Conservation (phyloP, 371 early-diverging fungal species). For the Coemansia sp. region DNA sequence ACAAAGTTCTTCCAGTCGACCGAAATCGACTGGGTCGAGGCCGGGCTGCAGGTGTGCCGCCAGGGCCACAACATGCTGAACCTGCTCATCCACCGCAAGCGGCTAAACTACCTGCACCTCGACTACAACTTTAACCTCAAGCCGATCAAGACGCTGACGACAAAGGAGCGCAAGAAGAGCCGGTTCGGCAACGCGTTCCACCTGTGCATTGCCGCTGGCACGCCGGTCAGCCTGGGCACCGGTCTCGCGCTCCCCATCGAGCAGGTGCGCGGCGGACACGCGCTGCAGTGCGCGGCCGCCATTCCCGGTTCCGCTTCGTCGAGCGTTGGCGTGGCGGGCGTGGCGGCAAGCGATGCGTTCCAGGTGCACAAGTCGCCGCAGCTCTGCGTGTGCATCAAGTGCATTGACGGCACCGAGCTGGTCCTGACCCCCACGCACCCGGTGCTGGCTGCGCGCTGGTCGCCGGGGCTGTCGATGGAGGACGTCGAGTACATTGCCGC, state of each 20-base stretch:
- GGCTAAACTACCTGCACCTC: constrained; percentile 94
- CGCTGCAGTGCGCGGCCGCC: constrained; percentile 26
- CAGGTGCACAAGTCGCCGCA: constrained; percentile 40
- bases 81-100: constrained; percentile 96
- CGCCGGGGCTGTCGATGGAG: constrained; percentile 11
- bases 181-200: constrained; percentile 98
- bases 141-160: constrained; percentile 96
- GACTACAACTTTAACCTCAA: constrained; percentile 99
- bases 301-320: no score
- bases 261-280: constrained; percentile 14
- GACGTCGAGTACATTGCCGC: constrained; percentile 38
- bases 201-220: constrained; percentile 61
- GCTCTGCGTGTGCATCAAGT: constrained; percentile 30
- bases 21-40: constrained; percentile 99
- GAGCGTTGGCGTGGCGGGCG: constrained; percentile 14
- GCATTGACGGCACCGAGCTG: constrained; percentile 35
- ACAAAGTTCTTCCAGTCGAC: constrained; percentile 99
- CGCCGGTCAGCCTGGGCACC: constrained; percentile 39
- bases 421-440: constrained; percentile 47
- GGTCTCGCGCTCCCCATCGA: constrained; percentile 43
- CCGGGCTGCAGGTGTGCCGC: constrained; percentile 95
- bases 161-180: constrained; percentile 99
- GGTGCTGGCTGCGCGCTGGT: constrained; percentile 30
- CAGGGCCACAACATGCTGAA: constrained; percentile 99
- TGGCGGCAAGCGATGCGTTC: constrained; percentile 39